Conservation (phyloP, 768 basidiomycete genomes). For the Hericium coralloides region DNA sequence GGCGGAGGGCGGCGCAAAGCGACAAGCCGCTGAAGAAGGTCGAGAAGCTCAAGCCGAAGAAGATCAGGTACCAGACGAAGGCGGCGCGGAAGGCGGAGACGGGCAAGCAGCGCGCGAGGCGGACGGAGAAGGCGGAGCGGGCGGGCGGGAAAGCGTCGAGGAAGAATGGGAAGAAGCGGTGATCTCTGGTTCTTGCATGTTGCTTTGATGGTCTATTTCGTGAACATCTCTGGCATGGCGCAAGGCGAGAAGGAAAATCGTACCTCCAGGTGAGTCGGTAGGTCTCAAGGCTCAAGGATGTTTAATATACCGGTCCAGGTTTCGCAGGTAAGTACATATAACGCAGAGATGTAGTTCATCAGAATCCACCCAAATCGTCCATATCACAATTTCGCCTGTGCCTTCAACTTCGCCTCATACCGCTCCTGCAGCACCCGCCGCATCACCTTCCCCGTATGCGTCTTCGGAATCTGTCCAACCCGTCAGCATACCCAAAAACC, state of each 20-base stretch:
- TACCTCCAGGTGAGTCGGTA: no score
- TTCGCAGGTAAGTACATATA: no score
- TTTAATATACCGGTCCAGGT: no score
- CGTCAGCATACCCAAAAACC: background rate
- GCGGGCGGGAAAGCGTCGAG: conserved; percentile 57
- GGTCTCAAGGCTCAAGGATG: no score
- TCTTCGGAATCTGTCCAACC: conserved; percentile 54
- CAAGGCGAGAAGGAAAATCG: no score
- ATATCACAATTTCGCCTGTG: background rate
- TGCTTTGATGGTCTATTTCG: no score
- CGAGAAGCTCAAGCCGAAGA: conserved; percentile 10
- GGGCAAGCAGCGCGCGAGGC: conserved; percentile 53
- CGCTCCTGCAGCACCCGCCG: conserved; percentile 54
- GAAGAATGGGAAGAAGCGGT: conserved; percentile 21
- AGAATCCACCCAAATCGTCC: background rate
- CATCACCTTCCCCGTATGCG: conserved; percentile 65
- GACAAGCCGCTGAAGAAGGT: conserved; percentile 3
- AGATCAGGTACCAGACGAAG: conserved; percentile 64
- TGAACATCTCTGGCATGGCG: no score
- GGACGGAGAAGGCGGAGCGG: conserved; percentile 62
- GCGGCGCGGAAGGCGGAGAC: conserved; percentile 52
- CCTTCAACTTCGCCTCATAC: background rate
- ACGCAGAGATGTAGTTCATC: background rate
- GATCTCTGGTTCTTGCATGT: no score
- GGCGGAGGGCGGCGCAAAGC: conserved; percentile 21